These are phyloP conservation scores for Neurospora sp. DNA, from an alignment of 495 filamentous ascomycete genomes.

Conservation along the genomic window DNA sequence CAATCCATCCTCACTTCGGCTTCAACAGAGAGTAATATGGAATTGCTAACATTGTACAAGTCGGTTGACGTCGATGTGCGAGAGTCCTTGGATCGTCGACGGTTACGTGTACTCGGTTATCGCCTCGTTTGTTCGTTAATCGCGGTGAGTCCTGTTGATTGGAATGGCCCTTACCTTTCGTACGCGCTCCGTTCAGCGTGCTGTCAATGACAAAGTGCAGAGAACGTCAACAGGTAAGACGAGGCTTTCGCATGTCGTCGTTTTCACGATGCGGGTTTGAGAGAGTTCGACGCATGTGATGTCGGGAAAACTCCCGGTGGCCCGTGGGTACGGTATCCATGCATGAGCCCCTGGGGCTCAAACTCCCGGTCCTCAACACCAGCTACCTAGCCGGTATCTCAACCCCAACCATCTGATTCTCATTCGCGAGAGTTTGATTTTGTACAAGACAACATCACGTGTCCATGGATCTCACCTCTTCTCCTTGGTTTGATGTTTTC, in stretches of 20 bases:
- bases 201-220: neutral
- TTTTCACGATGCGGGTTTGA: neutral
- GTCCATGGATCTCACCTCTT: neutral
- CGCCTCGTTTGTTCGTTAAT: neutral
- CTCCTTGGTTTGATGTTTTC: neutral
- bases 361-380: neutral
- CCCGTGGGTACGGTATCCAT: neutral
- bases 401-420: neutral
- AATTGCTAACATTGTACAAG: neutral
- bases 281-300: neutral
- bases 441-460: neutral
- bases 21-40: neutral
- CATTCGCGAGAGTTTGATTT: neutral
- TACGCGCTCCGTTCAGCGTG: neutral
- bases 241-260: neutral
- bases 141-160: neutral
- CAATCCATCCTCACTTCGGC: neutral
- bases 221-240: neutral
- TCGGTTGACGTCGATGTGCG: neutral
- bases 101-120: neutral
- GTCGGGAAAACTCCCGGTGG: neutral
- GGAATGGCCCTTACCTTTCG: neutral
- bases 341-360: neutral
- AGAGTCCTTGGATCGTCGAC: neutral
- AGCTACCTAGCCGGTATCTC: neutral